A percentile compares a stretch with the other conserved stretches of the same genome.
Conservation (phyloP, 2,329 filamentous ascomycete genomes). For the Penicillium sp. region DNA sequence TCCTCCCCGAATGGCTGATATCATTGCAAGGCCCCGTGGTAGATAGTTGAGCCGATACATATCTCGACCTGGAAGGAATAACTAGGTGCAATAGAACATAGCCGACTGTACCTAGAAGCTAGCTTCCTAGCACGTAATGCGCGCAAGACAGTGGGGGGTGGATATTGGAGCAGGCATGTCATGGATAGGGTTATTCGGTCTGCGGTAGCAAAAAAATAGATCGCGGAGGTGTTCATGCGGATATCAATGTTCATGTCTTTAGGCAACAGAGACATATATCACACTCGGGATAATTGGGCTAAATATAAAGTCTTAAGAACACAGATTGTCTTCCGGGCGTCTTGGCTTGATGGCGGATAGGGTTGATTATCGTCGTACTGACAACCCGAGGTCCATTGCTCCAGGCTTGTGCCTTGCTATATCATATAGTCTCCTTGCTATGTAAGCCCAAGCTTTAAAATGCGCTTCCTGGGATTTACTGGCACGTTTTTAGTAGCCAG, state of each 20-base stretch:
- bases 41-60: neutral
- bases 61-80: neutral
- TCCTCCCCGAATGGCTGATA: neutral
- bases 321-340: constrained; percentile 1
- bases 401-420: constrained; percentile 1
- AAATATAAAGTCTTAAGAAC: neutral
- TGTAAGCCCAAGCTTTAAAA: neutral
- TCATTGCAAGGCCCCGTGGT: neutral
- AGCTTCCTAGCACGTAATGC: neutral
- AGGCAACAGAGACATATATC: neutral
- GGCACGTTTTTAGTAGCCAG: neutral
- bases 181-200: neutral
- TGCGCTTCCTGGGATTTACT: neutral
- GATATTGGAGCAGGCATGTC: neutral
- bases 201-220: neutral
- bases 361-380: constrained; percentile 11
- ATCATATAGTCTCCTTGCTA: neutral
- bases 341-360: constrained; percentile 2
- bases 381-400: constrained; percentile 16
- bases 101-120: neutral
- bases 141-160: neutral
- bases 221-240: neutral
- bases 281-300: neutral
- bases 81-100: neutral
- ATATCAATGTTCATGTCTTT: neutral